phyloP scores from a whole-genome alignment of 2,329 filamentous ascomycete species.

The Dactylellina cionopaga region DNA sequence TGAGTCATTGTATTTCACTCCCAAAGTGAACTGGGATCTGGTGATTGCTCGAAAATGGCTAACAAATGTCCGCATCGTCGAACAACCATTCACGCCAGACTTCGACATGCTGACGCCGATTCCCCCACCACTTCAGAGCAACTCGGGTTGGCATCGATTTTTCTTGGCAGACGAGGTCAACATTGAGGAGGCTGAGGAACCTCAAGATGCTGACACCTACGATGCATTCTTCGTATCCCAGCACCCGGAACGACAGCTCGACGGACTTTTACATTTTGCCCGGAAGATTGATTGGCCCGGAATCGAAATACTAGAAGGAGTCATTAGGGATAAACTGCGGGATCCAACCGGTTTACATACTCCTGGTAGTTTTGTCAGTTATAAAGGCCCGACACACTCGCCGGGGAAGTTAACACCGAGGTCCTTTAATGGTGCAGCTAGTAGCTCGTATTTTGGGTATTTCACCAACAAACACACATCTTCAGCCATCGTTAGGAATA shows the following conservation, averaged over 20 bases:
- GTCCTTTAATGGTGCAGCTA: slow-evolving; percentile 60
- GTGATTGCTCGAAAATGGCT: slow-evolving; percentile 73
- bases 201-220: slow-evolving; percentile 46
- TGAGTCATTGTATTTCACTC: slow-evolving; percentile 68
- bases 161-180: slow-evolving; percentile 55
- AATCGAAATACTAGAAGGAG: slow-evolving; percentile 65
- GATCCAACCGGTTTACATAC: slow-evolving; percentile 53
- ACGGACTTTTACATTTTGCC: slow-evolving; percentile 73
- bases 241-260: slow-evolving; percentile 69
- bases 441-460: slow-evolving; percentile 57
- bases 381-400: slow-evolving; percentile 56
- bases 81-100: slow-evolving; percentile 57
- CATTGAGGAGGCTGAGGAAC: slow-evolving; percentile 37
- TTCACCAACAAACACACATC: slow-evolving; percentile 36
- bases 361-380: slow-evolving; percentile 55
- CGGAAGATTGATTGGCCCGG: slow-evolving; percentile 72
- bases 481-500: slow-evolving; percentile 61
- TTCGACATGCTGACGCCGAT: slow-evolving; percentile 55
- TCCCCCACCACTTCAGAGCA: slow-evolving; percentile 56
- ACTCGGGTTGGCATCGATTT: slow-evolving; percentile 38
- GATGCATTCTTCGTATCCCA: slow-evolving; percentile 62
- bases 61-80: slow-evolving; percentile 72
- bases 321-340: slow-evolving; percentile 64
- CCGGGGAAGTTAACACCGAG: slow-evolving; percentile 56
- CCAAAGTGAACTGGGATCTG: slow-evolving; percentile 73